Evolutionary conservation across 768 basidiomycete species (phyloP), one percentile per base, ranked within the genome.

Genomic region (Boletus sp.): DNA sequence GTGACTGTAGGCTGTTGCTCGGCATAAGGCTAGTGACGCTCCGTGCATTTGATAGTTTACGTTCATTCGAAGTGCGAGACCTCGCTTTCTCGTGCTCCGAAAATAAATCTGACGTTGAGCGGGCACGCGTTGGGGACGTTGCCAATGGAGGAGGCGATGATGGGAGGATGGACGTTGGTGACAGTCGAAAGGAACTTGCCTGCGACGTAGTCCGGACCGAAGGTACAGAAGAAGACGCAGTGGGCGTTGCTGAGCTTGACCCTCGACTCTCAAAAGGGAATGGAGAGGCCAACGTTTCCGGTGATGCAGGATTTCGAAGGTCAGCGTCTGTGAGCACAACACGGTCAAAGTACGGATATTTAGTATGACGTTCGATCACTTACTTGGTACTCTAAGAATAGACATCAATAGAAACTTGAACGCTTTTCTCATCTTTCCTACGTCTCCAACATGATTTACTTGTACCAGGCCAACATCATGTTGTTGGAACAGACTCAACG

Each of bases 401-500:
- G 84, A 81, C 66, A 81, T 83, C 56, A 93, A 69, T n/a, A 94
- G 68, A 77, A 83, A 94, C 40, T 83, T 82, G 67, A 94, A 91
- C 0, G 82, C 81, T 47, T 80, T 80, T 52, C 85, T 83, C 76
- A 94, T 89, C 75, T 88, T 91, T 12, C 88, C 87, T 11, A 73
- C 70, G 4, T 87, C 82, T 24, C 77, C 75, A 7, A 73, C 68
- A 44, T 74, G 80, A 5, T 85, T 82, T 3, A 92, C 87, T 69
- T 91, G 87, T 11, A 94, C 84, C 30, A 97, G 73, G 9, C 92
- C 91, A 8, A 87, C 83, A 62, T 91, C 87, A 69, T 88, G 88
- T 35, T 76, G 73, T 35, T 79, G 73, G 41, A 89, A 76, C 41
- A 86, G 69, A 18, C 72, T 75, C 20, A 76, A 63, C 5, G 83